Conservation (phyloP, 2,329 filamentous ascomycete species). For the Colletotrichum salicis region DNA sequence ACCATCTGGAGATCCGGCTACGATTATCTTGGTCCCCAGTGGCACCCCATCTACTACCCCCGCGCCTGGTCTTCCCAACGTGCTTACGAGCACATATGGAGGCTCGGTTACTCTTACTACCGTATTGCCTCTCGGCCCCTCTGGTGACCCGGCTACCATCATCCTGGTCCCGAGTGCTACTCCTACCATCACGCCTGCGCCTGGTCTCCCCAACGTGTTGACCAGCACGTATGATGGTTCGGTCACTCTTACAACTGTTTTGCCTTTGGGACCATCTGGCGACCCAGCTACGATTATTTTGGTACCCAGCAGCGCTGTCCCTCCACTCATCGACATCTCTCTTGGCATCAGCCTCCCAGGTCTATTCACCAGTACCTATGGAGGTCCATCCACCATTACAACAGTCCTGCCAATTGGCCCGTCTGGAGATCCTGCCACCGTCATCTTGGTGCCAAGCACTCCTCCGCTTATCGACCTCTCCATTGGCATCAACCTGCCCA, state of each 20-base stretch:
- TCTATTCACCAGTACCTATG: not conserved
- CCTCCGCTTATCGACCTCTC: not conserved
- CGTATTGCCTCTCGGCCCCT: not conserved
- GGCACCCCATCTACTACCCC: not conserved
- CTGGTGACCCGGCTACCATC: not conserved
- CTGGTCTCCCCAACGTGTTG: not conserved
- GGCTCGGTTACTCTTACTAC: not conserved
- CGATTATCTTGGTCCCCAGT: not conserved
- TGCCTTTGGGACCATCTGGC: not conserved
- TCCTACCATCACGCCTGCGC: not conserved
- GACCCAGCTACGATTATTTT: not conserved
- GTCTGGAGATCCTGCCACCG: not conserved
- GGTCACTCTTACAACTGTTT: not conserved
- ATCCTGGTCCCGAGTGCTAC: not conserved
- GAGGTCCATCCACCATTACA: not conserved
- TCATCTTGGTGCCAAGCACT: not conserved
- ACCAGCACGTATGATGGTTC: constrained; percentile 4
- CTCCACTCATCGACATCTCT: not conserved
- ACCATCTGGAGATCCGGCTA: not conserved
- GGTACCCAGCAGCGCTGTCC: not conserved
- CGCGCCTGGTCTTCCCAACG: not conserved
- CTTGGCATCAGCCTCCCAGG: not conserved
- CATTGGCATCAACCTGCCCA: not conserved
- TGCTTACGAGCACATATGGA: not conserved
- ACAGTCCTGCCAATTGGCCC: not conserved